These are phyloP conservation scores for Skeletonema grethae DNA, from an alignment of 108 stramenopile species.

Conservation along the genomic window DNA sequence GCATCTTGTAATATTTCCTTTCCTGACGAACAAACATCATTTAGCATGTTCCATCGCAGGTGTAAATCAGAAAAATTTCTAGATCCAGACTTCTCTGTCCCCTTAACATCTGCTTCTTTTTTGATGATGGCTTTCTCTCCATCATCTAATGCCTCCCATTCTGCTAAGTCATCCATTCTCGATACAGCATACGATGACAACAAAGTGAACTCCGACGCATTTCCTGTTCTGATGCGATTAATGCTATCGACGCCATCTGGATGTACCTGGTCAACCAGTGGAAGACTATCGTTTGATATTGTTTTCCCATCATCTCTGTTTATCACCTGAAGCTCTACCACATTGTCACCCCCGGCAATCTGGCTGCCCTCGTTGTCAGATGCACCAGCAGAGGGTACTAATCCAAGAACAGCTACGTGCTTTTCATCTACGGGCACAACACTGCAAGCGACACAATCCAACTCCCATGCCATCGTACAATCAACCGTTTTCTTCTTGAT, in stretches of 20 bases:
- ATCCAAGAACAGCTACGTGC: conserved; percentile 76
- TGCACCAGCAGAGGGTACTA: conserved; percentile 41
- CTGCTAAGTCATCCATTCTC: conserved; percentile 70
- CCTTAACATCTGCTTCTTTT: conserved; percentile 12
- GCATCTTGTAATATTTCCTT: conserved; percentile 41
- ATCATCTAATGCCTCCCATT: conserved; percentile 55
- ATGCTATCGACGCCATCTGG: neutral
- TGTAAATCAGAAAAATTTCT: conserved; percentile 60
- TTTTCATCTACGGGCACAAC: conserved; percentile 72
- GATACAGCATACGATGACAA: conserved; percentile 65
- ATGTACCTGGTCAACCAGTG: conserved; percentile 24
- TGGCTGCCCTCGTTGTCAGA: conserved; percentile 11
- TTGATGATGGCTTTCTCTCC: conserved; percentile 27
- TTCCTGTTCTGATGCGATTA: conserved; percentile 29
- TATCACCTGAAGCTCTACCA: conserved; percentile 75
- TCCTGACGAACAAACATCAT: conserved; percentile 36
- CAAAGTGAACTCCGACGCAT: conserved; percentile 46
- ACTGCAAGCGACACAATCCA: conserved; percentile 82
- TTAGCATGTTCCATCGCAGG: conserved; percentile 64
- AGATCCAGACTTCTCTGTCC: conserved; percentile 14
- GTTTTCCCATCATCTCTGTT: conserved; percentile 59
- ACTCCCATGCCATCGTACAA: conserved; percentile 87
- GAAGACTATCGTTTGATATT: conserved; percentile 48
- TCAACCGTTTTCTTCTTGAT: conserved; percentile 51
- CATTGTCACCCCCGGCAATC: conserved; percentile 47